Base-by-base conservation (phyloP, 2,329 filamentous ascomycete genomes). In the Pseudogymnoascus destructans region DNA sequence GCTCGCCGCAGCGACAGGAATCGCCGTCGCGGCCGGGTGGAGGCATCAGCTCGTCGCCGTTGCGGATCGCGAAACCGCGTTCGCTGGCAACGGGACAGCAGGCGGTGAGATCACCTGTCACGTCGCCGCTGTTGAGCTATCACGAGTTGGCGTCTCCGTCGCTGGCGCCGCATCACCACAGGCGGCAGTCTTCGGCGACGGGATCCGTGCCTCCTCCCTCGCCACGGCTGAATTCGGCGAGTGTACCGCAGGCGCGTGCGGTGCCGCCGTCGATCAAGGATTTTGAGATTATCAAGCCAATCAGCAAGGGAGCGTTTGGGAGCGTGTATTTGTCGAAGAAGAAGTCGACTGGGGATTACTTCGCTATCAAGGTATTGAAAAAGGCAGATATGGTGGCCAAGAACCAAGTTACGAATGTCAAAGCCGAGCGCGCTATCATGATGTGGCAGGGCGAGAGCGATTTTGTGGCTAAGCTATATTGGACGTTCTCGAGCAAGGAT, bases 301-400 rank as follows among this genome's bases (percentile, higher is more conserved):
- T 98, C 72, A 98, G 93, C 73, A 97, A 96, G 73, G 93, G 93
- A 55, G 93, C 93, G 3, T 98, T 98, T 70, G 93, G 93, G 4
- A 97, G 93, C 69, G 93, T 98, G 6, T 98, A 98, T 68, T 74
- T 98, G 30, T 92, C 93, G 0, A 98, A 97, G 74, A 98, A 98
- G 78, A 97, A 96, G 72, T 93, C 89, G 0, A 98, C 95, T 0
- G 92, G 91, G 49, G 93, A 98, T 67, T 98, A 98, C 71, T 98
- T 92, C 70, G 93, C 93, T 8, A 97, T 98, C 74, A 98, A 98
- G 69, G 93, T 97, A 1, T 73, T 98, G 60, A 97, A 97, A 70
- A 98, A 98, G 73, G 91, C 93, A n/a, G 93, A 98, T 75, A 98
- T 98, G 93, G 89, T 98, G 62, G 93, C 93, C 61, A 98, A 98